A percentile compares a stretch with the other conserved stretches of the same genome.
Evolutionary conservation across 352 stramenopile species (phyloP).

Genomic region (Pythium rishiriense): DNA sequence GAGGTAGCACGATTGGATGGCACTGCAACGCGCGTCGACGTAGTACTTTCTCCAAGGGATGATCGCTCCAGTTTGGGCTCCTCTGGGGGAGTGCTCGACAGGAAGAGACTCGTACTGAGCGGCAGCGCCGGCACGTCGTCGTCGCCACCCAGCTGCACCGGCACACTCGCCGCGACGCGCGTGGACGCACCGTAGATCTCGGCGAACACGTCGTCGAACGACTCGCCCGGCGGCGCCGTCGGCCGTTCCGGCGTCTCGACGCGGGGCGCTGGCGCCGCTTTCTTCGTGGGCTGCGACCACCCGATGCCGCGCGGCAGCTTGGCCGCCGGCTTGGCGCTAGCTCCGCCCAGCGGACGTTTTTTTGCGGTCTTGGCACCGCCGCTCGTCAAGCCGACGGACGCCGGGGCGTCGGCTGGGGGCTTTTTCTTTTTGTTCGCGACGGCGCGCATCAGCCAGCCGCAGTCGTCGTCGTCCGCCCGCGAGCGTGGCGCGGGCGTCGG

Average conservation of each 20-base stretch:
- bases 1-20: too few species aligned
- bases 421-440: constrained; percentile 23
- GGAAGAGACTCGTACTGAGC: constrained; percentile 16
- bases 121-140: constrained; percentile 20
- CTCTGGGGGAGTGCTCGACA: background rate
- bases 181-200: constrained; percentile 29
- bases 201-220: constrained; percentile 32
- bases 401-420: background rate
- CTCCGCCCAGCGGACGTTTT: constrained; percentile 10
- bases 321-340: background rate
- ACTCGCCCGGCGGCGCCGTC: constrained; percentile 8
- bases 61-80: too few species aligned
- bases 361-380: background rate
- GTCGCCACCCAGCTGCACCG: background rate
- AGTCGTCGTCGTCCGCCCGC: constrained; percentile 14
- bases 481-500: background rate
- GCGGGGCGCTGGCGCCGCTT: background rate
- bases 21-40: too few species aligned
- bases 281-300: constrained; percentile 23
- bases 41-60: too few species aligned
- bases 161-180: background rate
- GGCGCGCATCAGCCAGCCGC: constrained; percentile 26
- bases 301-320: constrained; percentile 26
- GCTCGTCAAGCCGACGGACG: background rate
- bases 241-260: background rate